These are phyloP conservation scores for Cornus controversa DNA, from an alignment of 148 eudicot species.

Conservation along the genomic window DNA sequence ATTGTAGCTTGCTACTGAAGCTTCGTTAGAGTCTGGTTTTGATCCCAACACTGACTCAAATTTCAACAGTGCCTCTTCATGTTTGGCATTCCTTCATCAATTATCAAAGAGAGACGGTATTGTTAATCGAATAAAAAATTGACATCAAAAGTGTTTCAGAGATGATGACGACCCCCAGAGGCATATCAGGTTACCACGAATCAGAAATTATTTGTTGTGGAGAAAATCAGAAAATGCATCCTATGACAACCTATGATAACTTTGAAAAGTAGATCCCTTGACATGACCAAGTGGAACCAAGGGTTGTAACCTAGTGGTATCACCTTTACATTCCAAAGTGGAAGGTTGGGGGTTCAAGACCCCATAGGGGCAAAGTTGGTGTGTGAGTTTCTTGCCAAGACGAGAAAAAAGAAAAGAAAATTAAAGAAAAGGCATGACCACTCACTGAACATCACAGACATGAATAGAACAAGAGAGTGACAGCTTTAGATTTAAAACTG, in stretches of 20 bases:
- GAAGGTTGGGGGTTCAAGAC: no score
- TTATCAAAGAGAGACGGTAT: neutral
- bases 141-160: neutral
- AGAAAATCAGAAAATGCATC: neutral
- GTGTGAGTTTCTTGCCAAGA: no score
- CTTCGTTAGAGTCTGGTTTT: conserved; percentile 67
- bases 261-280: neutral
- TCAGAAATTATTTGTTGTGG: neutral
- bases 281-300: neutral
- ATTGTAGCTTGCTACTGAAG: conserved; percentile 89
- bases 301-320: neutral
- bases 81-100: conserved; percentile 57
- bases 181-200: neutral
- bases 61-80: conserved; percentile 81
- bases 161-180: neutral
- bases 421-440: no score
- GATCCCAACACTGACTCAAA: conserved; percentile 94
- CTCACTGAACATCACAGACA: no score
- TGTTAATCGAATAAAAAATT: neutral
- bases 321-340: no score
- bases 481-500: no score
- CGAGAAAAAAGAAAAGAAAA: no score
- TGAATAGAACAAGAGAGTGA: no score
- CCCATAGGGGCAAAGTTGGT: no score
- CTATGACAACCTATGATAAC: neutral